These are phyloP conservation scores for Cerrena zonata DNA, from an alignment of 1,284 basidiomycete genomes.

Conservation along the genomic window DNA sequence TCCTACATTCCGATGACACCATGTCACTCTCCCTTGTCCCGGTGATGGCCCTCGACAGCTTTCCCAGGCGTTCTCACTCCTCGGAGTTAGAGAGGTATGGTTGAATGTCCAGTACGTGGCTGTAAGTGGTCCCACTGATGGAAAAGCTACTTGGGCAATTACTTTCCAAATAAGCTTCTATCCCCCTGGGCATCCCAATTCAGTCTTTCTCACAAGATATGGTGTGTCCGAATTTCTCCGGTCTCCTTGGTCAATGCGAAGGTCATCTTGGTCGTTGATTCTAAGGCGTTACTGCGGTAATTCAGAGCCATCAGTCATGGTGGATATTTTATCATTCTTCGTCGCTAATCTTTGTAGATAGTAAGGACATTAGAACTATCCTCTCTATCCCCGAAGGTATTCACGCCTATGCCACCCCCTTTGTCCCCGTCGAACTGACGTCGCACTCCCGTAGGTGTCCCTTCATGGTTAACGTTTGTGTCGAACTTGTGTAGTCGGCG, in stretches of 20 bases:
- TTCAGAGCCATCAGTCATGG: too few relatives aligned
- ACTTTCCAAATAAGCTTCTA: too few relatives aligned
- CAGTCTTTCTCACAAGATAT: too few relatives aligned
- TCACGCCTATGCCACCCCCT: background rate
- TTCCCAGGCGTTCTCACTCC: background rate
- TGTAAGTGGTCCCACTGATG: too few relatives aligned
- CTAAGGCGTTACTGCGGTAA: background rate
- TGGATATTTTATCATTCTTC: too few relatives aligned
- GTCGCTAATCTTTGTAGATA: background rate
- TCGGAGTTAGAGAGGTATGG: constrained; percentile 5
- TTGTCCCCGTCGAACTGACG: background rate
- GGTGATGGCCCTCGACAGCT: background rate
- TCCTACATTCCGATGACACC: too few relatives aligned
- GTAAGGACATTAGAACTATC: background rate
- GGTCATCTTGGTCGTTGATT: background rate
- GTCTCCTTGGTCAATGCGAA: too few relatives aligned
- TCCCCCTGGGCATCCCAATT: too few relatives aligned
- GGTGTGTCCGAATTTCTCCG: too few relatives aligned
- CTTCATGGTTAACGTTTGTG: background rate
- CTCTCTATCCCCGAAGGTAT: background rate
- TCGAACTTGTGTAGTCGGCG: background rate
- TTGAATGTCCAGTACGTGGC: background rate
- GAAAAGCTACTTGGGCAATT: too few relatives aligned
- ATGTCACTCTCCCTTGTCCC: too few relatives aligned
- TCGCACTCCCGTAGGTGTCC: background rate